Evolutionary conservation across 305 asterid genomes (phyloP), one percentile per base, ranked within the genome.

Genomic region (Fraxinus sp.): DNA sequence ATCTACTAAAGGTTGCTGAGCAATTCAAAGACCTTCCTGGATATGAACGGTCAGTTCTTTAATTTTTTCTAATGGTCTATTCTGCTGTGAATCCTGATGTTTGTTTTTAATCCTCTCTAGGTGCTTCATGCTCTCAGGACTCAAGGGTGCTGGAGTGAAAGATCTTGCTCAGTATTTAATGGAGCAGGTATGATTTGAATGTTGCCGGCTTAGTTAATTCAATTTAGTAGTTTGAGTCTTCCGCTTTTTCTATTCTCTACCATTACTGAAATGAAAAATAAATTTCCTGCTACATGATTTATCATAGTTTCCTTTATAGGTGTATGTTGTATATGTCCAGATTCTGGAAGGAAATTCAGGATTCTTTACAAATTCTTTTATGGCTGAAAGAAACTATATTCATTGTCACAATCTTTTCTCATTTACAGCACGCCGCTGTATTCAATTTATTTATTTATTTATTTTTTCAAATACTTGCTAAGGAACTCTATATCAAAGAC

Each of bases 61-160:
- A 10, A 70, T 44, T 80, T 85, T 79, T 46, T 52, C 66, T 33
- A 59, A 28, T 85, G 26, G 46, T 80, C 49, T 64, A 41, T 46
- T 77, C 57, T 75, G 64, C 16, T 20, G 8, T 68, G 78, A 80
- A 86, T 78, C 85, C 88, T 88, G 80, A 89, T 77, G 32, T 82
- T 74, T 74, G 77, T 77, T 81, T 77, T 57, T 35, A 49, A 78
- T 74, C 74, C 85, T 81, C 72, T n/a, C 10, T 86, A 96, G 99
- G 93, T 83, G 82, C 85, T 96, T 96, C 89, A 85, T 91, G 93
- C 85, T 93, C 86, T 96, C 99, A 2, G 99, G 98, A 84, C 86
- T 92, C 85, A 94, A 96, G 93, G 99, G 97, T 37, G 91, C 94
- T 57, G 98, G 99, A 52, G 91, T 96, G 86, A 93, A 88, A 83